phyloP scores from a whole-genome alignment of 352 stramenopile genomes.

The Halophytophthora polymorphica region DNA sequence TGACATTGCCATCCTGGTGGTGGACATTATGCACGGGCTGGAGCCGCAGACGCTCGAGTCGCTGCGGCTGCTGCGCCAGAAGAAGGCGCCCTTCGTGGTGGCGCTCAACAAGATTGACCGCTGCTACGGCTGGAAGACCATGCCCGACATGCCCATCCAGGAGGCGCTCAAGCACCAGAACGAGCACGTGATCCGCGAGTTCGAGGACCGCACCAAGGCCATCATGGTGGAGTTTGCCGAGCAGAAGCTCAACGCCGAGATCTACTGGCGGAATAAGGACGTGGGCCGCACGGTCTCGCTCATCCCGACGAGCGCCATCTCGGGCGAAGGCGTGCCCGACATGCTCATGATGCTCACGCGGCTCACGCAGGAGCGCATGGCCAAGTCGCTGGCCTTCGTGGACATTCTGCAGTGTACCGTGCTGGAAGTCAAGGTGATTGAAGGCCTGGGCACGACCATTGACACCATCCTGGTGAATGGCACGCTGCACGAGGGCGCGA shows the following conservation, averaged over 20 bases:
- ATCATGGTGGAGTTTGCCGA: constrained; percentile 96
- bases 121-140: constrained; percentile 98
- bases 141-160: constrained; percentile 93
- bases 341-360: constrained; percentile 96
- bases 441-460: constrained; percentile 98
- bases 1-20: constrained; percentile 99
- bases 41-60: constrained; percentile 99
- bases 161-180: constrained; percentile 89
- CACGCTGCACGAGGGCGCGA: constrained; percentile 92
- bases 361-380: constrained; percentile 95
- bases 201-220: constrained; percentile 90
- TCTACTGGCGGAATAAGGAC: constrained; percentile 99
- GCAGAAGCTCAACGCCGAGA: constrained; percentile 97
- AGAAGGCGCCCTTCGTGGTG: constrained; percentile 97
- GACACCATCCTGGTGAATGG: constrained; percentile 99
- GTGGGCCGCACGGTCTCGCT: constrained; percentile 94
- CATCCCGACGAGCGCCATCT: constrained; percentile 98
- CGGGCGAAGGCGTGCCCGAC: constrained; percentile 97
- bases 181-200: constrained; percentile 95
- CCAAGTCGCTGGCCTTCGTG: constrained; percentile 85
- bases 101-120: constrained; percentile 99
- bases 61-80: constrained; percentile 94
- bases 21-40: constrained; percentile 99
- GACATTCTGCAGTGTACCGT: constrained; percentile 96
- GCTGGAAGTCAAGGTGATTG: constrained; percentile 99